A percentile compares a stretch with the other conserved stretches of the same genome.
Conservation (phyloP, 179 eudicot genomes). For the Camellia oleifera region DNA sequence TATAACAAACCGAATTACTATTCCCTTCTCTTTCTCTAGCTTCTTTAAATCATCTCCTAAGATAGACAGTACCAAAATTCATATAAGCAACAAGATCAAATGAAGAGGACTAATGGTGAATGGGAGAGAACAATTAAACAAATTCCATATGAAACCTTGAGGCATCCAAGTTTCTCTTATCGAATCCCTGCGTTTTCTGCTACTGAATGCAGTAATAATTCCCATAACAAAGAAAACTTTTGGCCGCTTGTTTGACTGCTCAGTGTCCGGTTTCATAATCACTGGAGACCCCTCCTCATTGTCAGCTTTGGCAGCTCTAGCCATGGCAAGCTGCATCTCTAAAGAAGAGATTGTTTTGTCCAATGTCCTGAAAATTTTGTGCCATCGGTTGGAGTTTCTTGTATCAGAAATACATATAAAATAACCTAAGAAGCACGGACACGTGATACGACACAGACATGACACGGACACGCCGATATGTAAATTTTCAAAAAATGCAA, state of each 20-base stretch:
- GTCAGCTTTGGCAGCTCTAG: conserved; percentile 45
- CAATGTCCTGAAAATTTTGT: conserved; percentile 43
- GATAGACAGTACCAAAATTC: neutral
- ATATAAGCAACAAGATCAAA: neutral
- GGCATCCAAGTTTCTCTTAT: conserved; percentile 84
- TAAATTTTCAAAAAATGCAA: too few species aligned
- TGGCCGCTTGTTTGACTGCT: conserved; percentile 30
- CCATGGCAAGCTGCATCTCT: conserved; percentile 65
- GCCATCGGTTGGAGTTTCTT: conserved; percentile 11
- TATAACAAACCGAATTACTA: conserved; percentile 75
- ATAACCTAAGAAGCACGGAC: too few species aligned
- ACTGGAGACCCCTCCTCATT: conserved; percentile 22
- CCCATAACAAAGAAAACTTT: conserved; percentile 74
- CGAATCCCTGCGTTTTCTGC: conserved; percentile 73
- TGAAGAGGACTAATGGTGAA: neutral
- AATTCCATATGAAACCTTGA: conserved; percentile 36
- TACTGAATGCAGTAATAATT: conserved; percentile 74
- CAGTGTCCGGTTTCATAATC: conserved; percentile 16
- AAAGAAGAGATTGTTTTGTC: conserved; percentile 67
- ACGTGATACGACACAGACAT: too few species aligned
- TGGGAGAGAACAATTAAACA: neutral
- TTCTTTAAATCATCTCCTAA: conserved; percentile 57
- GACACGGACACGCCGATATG: too few species aligned
- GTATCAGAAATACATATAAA: neutral
- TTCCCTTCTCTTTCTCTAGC: conserved; percentile 82